Conservation (phyloP, 257 asterid genomes). For the Paulownia fortunei region DNA sequence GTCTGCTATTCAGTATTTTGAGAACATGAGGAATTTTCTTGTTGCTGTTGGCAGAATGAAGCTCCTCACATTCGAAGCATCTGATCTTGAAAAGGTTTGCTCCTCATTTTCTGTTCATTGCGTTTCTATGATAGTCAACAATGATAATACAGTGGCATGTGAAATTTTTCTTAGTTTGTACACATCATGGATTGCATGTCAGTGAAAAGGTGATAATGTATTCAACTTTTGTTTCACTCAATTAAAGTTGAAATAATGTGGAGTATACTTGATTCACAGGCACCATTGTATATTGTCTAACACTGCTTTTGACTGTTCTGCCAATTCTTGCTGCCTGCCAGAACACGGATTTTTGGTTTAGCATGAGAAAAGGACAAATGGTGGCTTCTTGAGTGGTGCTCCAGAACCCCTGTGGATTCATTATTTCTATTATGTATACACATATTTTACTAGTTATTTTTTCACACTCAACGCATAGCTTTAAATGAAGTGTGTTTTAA, state of each 20-base stretch:
- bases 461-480: neutral
- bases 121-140: neutral
- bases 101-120: neutral
- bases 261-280: neutral
- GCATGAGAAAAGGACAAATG: neutral
- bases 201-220: neutral
- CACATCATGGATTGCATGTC: neutral
- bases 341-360: neutral
- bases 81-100: constrained; percentile 88
- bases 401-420: neutral
- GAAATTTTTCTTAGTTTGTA: neutral
- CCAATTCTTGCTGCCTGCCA: neutral
- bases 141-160: constrained; percentile 1
- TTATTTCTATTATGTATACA: too few species aligned
- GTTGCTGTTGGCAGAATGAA: constrained; percentile 85
- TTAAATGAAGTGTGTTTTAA: neutral
- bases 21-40: constrained; percentile 89
- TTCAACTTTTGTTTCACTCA: neutral
- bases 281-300: neutral
- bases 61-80: constrained; percentile 87
- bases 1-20: constrained; percentile 92
- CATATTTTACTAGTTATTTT: neutral
- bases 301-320: neutral
- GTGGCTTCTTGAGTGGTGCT: constrained; percentile 2
- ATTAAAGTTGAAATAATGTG: neutral